Evolutionary conservation across 2,329 filamentous ascomycete species (phyloP).

Genomic region (Myotisia sp.): DNA sequence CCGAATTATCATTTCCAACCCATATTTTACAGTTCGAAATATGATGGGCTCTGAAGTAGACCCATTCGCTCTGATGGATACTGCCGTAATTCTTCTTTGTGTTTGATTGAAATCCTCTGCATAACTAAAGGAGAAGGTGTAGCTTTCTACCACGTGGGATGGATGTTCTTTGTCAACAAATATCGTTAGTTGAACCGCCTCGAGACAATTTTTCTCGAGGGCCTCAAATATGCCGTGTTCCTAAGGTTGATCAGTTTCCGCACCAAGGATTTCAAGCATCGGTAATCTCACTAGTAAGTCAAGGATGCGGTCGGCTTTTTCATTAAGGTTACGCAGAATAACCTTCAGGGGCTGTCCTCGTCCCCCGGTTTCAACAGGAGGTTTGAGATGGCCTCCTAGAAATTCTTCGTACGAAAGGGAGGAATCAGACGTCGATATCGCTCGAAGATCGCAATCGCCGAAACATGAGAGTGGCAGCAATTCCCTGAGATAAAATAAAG

Average conservation of each 20-base stretch:
- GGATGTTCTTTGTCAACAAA: slow-evolving; percentile 26
- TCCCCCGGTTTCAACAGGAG: slow-evolving; percentile 10
- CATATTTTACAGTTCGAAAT: slow-evolving; percentile 26
- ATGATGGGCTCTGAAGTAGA: slow-evolving; percentile 23
- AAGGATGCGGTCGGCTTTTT: slow-evolving; percentile 31
- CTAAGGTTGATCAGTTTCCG: slow-evolving; percentile 18
- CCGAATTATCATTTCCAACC: slow-evolving; percentile 31
- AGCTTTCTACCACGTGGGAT: slow-evolving; percentile 34
- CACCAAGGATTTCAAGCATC: background rate
- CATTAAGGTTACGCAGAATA: slow-evolving; percentile 27
- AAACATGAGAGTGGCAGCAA: slow-evolving; percentile 24
- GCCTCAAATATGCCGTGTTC: slow-evolving; percentile 37
- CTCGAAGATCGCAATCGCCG: slow-evolving; percentile 21
- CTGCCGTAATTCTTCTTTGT: slow-evolving; percentile 18
- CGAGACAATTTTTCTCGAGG: slow-evolving; percentile 29
- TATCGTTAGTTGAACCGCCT: slow-evolving; percentile 35
- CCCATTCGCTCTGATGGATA: slow-evolving; percentile 18
- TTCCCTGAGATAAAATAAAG: slow-evolving; percentile 25
- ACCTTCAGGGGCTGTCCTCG: slow-evolving; percentile 26
- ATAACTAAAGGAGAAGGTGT: slow-evolving; percentile 38
- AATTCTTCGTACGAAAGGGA: slow-evolving; percentile 19
- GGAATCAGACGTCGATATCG: slow-evolving; percentile 15
- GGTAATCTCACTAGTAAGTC: slow-evolving; percentile 31
- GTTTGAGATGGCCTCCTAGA: slow-evolving; percentile 13
- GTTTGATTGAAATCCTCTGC: slow-evolving; percentile 17